Conservation (phyloP, 768 basidiomycete species). For the Amanita pallidorosea region DNA sequence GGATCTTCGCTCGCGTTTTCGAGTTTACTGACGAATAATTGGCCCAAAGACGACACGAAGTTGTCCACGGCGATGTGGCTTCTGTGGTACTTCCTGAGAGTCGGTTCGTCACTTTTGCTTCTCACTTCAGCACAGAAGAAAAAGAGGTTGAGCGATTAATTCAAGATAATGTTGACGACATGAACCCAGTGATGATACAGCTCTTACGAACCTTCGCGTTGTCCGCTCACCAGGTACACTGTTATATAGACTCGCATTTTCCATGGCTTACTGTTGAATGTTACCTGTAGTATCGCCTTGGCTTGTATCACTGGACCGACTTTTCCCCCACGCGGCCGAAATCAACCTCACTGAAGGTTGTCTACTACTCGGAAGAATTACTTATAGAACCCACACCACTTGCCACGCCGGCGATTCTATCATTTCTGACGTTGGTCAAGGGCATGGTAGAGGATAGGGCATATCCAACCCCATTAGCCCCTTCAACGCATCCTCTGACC, state of each 20-base stretch:
- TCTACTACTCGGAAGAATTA: constrained; percentile 35
- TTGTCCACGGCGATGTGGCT: constrained; percentile 68
- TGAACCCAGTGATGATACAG: constrained; percentile 35
- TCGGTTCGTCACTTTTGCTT: constrained; percentile 35
- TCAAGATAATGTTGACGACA: constrained; percentile 36
- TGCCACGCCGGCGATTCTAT: constrained; percentile 61
- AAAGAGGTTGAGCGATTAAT: neutral
- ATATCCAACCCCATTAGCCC: constrained; percentile 22
- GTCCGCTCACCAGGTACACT: constrained; percentile 47
- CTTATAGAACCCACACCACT: constrained; percentile 48
- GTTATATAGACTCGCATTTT: constrained; percentile 3
- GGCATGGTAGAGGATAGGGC: constrained; percentile 18
- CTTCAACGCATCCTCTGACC: constrained; percentile 17
- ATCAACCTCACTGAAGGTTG: constrained; percentile 14
- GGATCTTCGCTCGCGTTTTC: constrained; percentile 44
- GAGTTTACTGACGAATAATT: constrained; percentile 31
- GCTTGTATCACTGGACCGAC: constrained; percentile 45
- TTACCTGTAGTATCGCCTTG: constrained; percentile 45
- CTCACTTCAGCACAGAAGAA: neutral
- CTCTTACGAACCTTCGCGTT: constrained; percentile 54
- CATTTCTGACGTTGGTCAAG: constrained; percentile 49
- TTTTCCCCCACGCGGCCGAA: constrained; percentile 30
- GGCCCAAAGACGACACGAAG: constrained; percentile 45
- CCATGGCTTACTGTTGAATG: constrained; percentile 4
- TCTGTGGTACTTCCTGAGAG: constrained; percentile 60